These are phyloP conservation scores for Trichoderma sp. DNA, from an alignment of 2,329 filamentous ascomycete species.

Conservation along the genomic window DNA sequence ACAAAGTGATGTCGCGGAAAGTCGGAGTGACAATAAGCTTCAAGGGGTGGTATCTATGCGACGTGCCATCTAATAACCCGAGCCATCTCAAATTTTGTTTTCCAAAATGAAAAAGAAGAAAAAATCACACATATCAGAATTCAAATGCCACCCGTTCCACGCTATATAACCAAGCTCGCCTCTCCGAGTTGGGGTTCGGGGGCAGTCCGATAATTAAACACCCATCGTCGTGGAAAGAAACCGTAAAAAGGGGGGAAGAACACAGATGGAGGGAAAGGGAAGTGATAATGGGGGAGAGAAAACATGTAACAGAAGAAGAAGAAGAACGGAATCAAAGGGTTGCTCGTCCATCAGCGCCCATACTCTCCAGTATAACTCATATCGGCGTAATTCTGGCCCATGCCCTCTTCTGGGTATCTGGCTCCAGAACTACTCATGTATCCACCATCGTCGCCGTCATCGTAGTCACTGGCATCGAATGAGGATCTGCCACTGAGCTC, in stretches of 20 bases:
- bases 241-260: not conserved
- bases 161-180: not conserved
- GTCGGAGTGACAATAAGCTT: conserved; percentile 11
- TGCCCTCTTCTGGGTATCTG: conserved; percentile 56
- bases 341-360: conserved; percentile 38
- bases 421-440: conserved; percentile 64
- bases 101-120: not conserved
- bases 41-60: conserved; percentile 21
- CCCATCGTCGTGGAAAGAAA: not conserved
- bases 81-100: conserved; percentile 11
- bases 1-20: not conserved
- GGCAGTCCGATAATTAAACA: not conserved
- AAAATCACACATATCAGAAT: not conserved
- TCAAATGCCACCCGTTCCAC: conserved; percentile 1
- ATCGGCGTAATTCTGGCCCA: conserved; percentile 54
- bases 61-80: conserved; percentile 18
- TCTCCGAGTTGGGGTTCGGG: not conserved
- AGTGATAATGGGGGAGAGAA: not conserved
- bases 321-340: not conserved
- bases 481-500: conserved; percentile 76
- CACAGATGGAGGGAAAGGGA: not conserved
- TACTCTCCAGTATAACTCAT: conserved; percentile 54
- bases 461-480: conserved; percentile 78
- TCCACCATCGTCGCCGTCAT: conserved; percentile 69
- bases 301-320: not conserved